These are phyloP conservation scores for Calonectria crousiana DNA, from an alignment of 2,329 filamentous ascomycete species.

Conservation along the genomic window DNA sequence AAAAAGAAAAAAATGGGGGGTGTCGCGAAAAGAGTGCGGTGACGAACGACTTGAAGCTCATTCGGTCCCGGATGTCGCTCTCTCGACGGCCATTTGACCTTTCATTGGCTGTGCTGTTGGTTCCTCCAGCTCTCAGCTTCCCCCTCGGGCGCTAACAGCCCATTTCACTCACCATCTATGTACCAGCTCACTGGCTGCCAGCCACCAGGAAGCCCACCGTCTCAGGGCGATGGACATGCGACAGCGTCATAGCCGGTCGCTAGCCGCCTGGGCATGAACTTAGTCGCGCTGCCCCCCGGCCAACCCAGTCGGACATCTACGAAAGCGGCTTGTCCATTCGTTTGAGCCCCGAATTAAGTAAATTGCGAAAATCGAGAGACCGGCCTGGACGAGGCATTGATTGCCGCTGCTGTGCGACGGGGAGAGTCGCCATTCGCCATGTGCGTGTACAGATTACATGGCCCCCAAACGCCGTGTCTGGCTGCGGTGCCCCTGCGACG, in stretches of 20 bases:
- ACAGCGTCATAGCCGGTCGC: constrained; percentile 33
- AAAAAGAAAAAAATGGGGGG: background rate
- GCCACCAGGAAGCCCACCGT: constrained; percentile 32
- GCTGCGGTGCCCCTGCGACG: background rate
- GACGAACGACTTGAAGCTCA: constrained; percentile 7
- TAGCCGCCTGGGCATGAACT: constrained; percentile 26
- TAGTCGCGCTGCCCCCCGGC: background rate
- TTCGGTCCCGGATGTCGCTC: constrained; percentile 7
- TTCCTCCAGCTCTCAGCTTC: background rate
- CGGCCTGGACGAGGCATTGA: constrained; percentile 2
- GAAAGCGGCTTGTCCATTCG: constrained; percentile 15
- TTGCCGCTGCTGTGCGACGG: background rate
- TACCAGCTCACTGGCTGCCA: constrained; percentile 3
- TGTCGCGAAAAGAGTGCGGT: constrained; percentile 2
- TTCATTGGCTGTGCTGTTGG: constrained; percentile 8
- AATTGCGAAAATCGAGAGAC: constrained; percentile 15
- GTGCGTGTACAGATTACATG: background rate
- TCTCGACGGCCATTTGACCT: constrained; percentile 1
- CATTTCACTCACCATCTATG: constrained; percentile 26
- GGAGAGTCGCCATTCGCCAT: background rate
- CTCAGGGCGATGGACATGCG: constrained; percentile 32
- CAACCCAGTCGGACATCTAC: background rate
- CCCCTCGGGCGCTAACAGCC: constrained; percentile 6
- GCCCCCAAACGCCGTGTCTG: background rate
- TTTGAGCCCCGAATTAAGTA: constrained; percentile 20